Evolutionary conservation across 768 basidiomycete genomes (phyloP).

Genomic region (Pleurotus djamor): DNA sequence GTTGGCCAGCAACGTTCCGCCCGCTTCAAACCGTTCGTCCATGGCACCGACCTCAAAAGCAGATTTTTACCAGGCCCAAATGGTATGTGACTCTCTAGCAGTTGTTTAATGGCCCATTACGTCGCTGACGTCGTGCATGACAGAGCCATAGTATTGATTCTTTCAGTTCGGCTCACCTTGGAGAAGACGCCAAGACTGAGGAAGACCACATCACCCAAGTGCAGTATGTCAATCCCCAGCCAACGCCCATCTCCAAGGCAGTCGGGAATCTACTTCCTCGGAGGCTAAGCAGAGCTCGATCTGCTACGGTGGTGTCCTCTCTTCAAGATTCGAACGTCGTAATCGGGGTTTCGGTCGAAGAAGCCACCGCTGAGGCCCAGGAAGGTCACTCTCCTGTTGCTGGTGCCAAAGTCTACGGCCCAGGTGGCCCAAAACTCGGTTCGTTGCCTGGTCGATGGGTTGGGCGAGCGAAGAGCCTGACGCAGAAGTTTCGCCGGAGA

Average conservation of each 20-base stretch:
- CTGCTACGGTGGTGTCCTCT: background rate
- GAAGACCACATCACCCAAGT: constrained; percentile 5
- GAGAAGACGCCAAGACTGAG: background rate
- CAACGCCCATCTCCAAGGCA: constrained; percentile 2
- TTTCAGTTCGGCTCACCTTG: background rate
- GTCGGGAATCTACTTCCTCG: constrained; percentile 7
- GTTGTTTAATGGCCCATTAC: background rate
- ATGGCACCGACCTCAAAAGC: constrained; percentile 1
- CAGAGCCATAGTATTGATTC: constrained; percentile 4
- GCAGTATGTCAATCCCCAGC: background rate
- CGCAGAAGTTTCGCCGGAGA: constrained; percentile 6
- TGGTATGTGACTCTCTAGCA: background rate
- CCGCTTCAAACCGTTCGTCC: background rate
- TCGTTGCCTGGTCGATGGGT: constrained; percentile 1
- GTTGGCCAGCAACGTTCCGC: background rate
- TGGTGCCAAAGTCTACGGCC: background rate
- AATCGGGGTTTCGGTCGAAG: constrained; percentile 9
- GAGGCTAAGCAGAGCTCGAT: constrained; percentile 3
- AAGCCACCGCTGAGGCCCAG: constrained; percentile 1
- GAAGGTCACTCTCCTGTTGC: background rate
- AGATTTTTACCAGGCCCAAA: constrained; percentile 1
- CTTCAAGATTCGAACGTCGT: constrained; percentile 3
- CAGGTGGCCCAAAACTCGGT: constrained; percentile 1
- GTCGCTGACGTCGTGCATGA: background rate
- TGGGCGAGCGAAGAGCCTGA: constrained; percentile 1